phyloP scores from a whole-genome alignment of 2,329 filamentous ascomycete species.

The Rutstroemia sp. region DNA sequence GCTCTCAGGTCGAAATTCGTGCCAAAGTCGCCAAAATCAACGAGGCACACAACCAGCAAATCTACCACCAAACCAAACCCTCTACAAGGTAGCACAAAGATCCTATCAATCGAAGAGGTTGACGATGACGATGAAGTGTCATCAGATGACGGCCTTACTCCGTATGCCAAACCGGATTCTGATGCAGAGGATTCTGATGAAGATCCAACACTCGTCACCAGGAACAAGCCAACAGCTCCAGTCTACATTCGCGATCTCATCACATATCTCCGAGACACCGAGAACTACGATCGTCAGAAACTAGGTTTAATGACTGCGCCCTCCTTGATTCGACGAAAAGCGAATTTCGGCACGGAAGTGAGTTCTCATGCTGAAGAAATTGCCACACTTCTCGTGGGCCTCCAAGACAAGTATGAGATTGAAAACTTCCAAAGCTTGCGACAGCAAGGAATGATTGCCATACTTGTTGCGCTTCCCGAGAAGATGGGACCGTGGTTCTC shows the following conservation, averaged over 20 bases:
- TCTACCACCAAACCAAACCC: conserved; percentile 28
- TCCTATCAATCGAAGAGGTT: conserved; percentile 58
- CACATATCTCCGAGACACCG: conserved; percentile 66
- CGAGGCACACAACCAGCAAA: conserved; percentile 18
- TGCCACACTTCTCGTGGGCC: conserved; percentile 64
- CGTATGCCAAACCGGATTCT: conserved; percentile 80
- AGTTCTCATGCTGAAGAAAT: conserved; percentile 77
- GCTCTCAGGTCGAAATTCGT: conserved; percentile 34
- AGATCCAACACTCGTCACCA: conserved; percentile 77
- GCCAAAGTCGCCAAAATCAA: conserved; percentile 13
- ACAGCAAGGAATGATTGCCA: conserved; percentile 73
- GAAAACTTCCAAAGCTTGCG: conserved; percentile 69
- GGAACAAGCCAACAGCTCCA: conserved; percentile 75
- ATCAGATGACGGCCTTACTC: conserved; percentile 44
- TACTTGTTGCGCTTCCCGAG: conserved; percentile 68
- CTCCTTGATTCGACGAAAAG: conserved; percentile 77
- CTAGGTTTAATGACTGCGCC: conserved; percentile 73
- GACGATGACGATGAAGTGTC: conserved; percentile 47
- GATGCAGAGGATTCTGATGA: conserved; percentile 90
- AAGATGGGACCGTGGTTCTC: conserved; percentile 80
- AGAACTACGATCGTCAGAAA: conserved; percentile 78
- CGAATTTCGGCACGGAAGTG: conserved; percentile 81
- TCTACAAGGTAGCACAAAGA: conserved; percentile 24
- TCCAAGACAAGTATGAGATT: conserved; percentile 81
- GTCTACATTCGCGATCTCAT: conserved; percentile 89